These are phyloP conservation scores for Triticum monococcum DNA, from an alignment of 176 grass and related monocot genomes.

Conservation along the genomic window DNA sequence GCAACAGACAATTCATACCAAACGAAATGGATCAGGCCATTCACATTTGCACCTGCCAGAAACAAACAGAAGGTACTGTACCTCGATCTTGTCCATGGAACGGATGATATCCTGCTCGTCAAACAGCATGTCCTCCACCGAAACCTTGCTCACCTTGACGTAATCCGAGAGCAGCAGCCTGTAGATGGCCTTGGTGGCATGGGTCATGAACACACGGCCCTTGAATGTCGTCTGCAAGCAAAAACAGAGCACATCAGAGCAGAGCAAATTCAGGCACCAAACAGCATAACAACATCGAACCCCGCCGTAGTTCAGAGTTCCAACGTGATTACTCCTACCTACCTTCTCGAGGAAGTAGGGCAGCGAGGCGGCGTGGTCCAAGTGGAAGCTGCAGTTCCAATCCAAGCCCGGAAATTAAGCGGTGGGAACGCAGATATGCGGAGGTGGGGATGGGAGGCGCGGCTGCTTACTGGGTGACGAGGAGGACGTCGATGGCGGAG, in stretches of 20 bases:
- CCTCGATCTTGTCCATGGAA: conserved; percentile 97
- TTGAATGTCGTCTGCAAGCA: conserved; percentile 78
- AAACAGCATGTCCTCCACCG: conserved; percentile 91
- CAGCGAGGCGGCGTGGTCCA: conserved; percentile 95
- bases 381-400: conserved; percentile 70
- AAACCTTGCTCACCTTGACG: conserved; percentile 98
- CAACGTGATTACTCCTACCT: conserved; percentile 52
- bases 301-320: no score
- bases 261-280: neutral
- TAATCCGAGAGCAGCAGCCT: conserved; percentile 84
- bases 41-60: neutral
- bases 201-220: conserved; percentile 95
- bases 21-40: neutral
- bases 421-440: no score
- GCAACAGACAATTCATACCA: neutral
- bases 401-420: neutral
- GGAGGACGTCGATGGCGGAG: conserved; percentile 86
- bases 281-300: neutral
- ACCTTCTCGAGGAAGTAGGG: conserved; percentile 99
- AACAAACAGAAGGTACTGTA: neutral
- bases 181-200: conserved; percentile 96
- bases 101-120: conserved; percentile 85
- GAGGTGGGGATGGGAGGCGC: neutral
- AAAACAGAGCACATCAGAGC: neutral
- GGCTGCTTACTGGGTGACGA: conserved; percentile 68